Percentiles rank a stretch among this genome's conserved stretches.
These are phyloP conservation scores for Anastatica hierochuntica DNA, from an alignment of 345 rosid genomes.

Conservation along the genomic window DNA sequence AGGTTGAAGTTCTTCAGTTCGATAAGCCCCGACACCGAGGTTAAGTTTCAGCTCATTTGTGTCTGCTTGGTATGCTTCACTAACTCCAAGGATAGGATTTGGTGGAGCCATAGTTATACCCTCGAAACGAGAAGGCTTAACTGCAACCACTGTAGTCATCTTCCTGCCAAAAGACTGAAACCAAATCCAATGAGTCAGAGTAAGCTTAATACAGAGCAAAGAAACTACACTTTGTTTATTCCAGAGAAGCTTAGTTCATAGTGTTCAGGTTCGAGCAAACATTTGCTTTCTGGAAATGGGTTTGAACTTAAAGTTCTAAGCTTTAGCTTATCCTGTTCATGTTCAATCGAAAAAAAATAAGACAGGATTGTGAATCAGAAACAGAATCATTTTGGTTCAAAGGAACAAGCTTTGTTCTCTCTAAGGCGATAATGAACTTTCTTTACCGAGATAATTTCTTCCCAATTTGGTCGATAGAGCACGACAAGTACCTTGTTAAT, in stretches of 20 bases:
- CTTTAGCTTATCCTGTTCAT: conserved; percentile 49
- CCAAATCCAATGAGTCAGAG: too few relatives aligned
- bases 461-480: too few relatives aligned
- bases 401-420: too few relatives aligned
- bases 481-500: conserved; percentile 41
- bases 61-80: conserved; percentile 88
- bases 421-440: too few relatives aligned
- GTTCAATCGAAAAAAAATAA: background rate
- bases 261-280: conserved; percentile 21
- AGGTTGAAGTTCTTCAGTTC: conserved; percentile 90
- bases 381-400: too few relatives aligned
- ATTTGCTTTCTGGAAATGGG: conserved; percentile 39
- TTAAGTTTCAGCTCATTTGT: conserved; percentile 67
- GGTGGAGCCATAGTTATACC: conserved; percentile 92
- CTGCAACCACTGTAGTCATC: conserved; percentile 54
- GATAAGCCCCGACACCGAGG: too few relatives aligned
- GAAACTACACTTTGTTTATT: too few relatives aligned
- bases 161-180: conserved; percentile 54
- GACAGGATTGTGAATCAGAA: background rate
- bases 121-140: conserved; percentile 72
- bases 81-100: conserved; percentile 95
- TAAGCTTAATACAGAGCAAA: too few relatives aligned
- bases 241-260: too few relatives aligned
- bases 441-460: too few relatives aligned
- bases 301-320: conserved; percentile 37